Evolutionary conservation across 768 basidiomycete genomes (phyloP), one percentile per base, ranked within the genome.

Genomic region (Mycena polygramma): DNA sequence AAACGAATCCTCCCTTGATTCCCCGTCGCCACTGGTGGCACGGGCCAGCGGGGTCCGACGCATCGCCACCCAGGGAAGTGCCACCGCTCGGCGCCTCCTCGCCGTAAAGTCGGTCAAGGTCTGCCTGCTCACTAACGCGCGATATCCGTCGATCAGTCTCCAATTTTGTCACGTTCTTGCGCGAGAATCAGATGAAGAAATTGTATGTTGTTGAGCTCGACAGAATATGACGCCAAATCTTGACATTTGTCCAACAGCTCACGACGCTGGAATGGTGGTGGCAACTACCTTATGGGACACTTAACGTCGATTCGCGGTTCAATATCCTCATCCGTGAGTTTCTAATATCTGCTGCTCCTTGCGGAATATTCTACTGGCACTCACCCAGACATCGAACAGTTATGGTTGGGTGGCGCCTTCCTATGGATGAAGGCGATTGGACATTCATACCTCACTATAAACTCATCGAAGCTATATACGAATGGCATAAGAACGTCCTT

Each of bases 251-350:
- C 0, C 30, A 4, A n/a, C 14, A 66, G 65, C 65, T 66, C 46
- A 59, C 55, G 10, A n/a, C 4, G 2, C 48, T 66, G 0, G 65
- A 66, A 22, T 66, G 65, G 65, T 58, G 39, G 57, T 66, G 57
- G 65, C 37, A 59, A 17, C 37, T 66, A 45, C 11, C 37, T 0
- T 58, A 52, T 7, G 58, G 48, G 57, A 58, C 65, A 7, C 24
- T 66, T 1, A 43, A 66, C 20, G 57, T 66, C 37, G 65, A 66
- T 14, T 58, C 65, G 0, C 46, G 57, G 4, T 66, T 19, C 57
- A 66, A 66, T 11, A 51, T 66, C 6, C 6, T 59, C 3, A 6
- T 15, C n/a, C 24, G 65, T 66, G 6, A 49, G 65, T 52, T 19
- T 1, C 30, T 6, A 5, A 5, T 15, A 2, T 30, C 30, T 6